Percentiles rank a stretch among this genome's conserved stretches.
Conservation (phyloP, 2,329 filamentous ascomycete species). For the Beauveria varroae region DNA sequence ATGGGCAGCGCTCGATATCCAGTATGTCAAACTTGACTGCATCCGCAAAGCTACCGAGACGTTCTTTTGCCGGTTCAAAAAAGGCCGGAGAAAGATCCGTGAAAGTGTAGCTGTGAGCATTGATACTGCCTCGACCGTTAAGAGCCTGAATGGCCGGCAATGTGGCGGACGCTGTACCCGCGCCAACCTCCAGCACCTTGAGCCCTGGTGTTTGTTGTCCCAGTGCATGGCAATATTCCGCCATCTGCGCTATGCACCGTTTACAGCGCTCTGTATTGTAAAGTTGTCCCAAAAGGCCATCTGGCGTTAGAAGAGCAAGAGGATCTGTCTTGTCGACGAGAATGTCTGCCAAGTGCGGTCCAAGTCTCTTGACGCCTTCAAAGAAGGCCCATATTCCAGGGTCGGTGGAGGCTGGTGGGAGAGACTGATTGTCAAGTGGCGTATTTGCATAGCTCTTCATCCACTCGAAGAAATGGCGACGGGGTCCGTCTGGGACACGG, state of each 20-base stretch:
- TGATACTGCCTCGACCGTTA: slow-evolving; percentile 11
- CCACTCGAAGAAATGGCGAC: slow-evolving; percentile 6
- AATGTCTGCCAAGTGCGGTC: neutral
- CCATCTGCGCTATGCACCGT: neutral
- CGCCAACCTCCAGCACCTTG: slow-evolving; percentile 34
- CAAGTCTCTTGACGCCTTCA: neutral
- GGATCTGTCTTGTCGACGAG: neutral
- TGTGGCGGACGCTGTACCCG: slow-evolving; percentile 36
- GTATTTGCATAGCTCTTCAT: neutral
- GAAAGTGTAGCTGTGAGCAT: slow-evolving; percentile 29
- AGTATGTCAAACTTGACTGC: slow-evolving; percentile 18
- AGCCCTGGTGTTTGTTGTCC: slow-evolving; percentile 32
- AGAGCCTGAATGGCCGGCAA: slow-evolving; percentile 26
- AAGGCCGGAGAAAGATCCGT: slow-evolving; percentile 36
- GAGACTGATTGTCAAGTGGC: neutral
- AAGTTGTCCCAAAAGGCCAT: neutral
- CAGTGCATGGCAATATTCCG: slow-evolving; percentile 16
- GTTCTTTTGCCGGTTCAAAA: slow-evolving; percentile 28
- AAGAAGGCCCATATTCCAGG: neutral
- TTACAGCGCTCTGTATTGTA: neutral
- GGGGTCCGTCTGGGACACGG: neutral
- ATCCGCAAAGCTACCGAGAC: slow-evolving; percentile 18
- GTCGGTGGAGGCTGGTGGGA: neutral
- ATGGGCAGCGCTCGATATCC: slow-evolving; percentile 20
- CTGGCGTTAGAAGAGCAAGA: neutral